phyloP scores from a whole-genome alignment of 106 monocot genomes.

The Dendrobium catenatum region DNA sequence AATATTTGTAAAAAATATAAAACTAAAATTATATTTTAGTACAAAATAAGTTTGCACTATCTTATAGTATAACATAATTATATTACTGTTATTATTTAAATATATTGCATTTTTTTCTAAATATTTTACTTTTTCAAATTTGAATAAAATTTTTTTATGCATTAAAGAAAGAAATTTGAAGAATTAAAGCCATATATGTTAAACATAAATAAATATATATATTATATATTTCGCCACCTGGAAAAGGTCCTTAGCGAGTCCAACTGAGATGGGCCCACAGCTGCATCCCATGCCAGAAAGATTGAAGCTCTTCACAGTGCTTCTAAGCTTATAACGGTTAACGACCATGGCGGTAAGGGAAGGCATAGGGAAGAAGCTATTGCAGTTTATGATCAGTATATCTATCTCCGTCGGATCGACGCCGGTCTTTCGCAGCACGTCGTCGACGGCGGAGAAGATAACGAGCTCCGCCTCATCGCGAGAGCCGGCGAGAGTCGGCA shows the following conservation, averaged over 20 bases:
- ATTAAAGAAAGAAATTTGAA: no score
- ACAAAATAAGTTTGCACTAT: not conserved
- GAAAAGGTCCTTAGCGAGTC: conserved; percentile 4
- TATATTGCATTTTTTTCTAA: no score
- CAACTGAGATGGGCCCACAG: conserved; percentile 6
- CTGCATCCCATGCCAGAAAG: conserved; percentile 17
- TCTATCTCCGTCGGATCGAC: not conserved
- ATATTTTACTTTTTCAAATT: no score
- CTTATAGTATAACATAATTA: not conserved
- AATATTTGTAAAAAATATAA: no score
- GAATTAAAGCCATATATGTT: no score
- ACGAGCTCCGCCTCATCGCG: conserved; percentile 6
- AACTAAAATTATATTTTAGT: no score
- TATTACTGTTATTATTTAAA: no score
- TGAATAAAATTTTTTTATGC: not conserved
- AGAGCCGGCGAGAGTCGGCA: not conserved
- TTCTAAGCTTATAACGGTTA: not conserved
- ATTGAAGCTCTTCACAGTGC: conserved; percentile 2
- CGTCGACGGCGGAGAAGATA: conserved; percentile 8
- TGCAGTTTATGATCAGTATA: conserved; percentile 13
- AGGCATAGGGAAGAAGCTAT: conserved; percentile 7
- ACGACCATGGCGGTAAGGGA: conserved; percentile 11
- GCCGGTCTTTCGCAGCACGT: not conserved
- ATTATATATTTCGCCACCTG: not conserved
- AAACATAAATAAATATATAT: not conserved